Conservation (phyloP, 345 rosid genomes). For the Xanthoceras sorbifolium region DNA sequence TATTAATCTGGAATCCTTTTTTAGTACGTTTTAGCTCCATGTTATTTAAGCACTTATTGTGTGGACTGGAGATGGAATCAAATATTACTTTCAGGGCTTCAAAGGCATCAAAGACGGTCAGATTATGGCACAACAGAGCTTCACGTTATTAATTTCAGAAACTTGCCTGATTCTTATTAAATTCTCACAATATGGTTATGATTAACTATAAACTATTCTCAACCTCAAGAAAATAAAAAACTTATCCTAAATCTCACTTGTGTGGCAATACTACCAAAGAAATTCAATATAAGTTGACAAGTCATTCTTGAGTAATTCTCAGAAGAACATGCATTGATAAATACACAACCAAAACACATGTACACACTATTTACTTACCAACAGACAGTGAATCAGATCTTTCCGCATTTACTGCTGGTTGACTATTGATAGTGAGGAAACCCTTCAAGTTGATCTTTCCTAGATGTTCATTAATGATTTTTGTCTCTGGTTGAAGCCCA, state of each 20-base stretch:
- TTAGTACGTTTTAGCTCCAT: neutral
- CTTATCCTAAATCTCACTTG: neutral
- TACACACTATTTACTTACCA: constrained; percentile 46
- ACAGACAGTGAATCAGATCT: constrained; percentile 78
- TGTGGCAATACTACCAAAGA: neutral
- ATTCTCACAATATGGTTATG: neutral
- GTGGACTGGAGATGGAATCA: neutral
- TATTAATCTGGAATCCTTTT: neutral
- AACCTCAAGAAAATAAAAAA: neutral
- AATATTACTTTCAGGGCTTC: neutral
- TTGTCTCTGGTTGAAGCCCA: constrained; percentile 93
- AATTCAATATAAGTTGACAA: neutral
- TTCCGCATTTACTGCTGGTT: constrained; percentile 90
- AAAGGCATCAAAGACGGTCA: neutral
- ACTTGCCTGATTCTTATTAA: neutral
- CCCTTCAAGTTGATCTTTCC: constrained; percentile 85
- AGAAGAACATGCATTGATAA: neutral
- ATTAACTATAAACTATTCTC: neutral
- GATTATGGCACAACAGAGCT: neutral
- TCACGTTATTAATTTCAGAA: no score
- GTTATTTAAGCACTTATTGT: neutral
- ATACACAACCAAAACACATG: neutral
- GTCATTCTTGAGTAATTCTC: neutral
- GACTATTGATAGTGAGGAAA: constrained; percentile 94
- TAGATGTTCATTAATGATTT: constrained; percentile 79